These are phyloP conservation scores for Dryas integrifolia DNA, from an alignment of 331 rosid species.

Conservation along the genomic window DNA sequence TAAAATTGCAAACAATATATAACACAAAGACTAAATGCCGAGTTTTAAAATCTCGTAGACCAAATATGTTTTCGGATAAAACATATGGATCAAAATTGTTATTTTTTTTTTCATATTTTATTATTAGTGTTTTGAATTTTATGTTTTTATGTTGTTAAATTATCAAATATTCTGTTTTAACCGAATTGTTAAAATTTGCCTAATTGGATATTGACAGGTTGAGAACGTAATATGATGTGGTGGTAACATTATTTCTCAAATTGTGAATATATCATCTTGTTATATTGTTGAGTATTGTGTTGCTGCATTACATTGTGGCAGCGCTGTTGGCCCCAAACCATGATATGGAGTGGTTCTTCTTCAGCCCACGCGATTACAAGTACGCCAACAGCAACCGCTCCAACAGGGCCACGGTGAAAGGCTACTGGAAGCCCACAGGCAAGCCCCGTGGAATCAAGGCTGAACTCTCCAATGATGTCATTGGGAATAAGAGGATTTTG, in stretches of 20 bases:
- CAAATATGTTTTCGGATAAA: too few relatives aligned
- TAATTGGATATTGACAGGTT: neutral
- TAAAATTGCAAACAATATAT: too few relatives aligned
- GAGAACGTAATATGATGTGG: too few relatives aligned
- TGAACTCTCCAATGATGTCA: slow-evolving; percentile 18
- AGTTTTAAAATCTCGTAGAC: too few relatives aligned
- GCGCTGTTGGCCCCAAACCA: neutral
- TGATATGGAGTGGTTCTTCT: slow-evolving; percentile 37
- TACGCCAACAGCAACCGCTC: slow-evolving; percentile 23
- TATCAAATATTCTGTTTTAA: too few relatives aligned
- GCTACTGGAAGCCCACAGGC: slow-evolving; percentile 56
- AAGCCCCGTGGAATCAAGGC: slow-evolving; percentile 22
- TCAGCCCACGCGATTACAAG: slow-evolving; percentile 37
- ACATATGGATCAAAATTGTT: too few relatives aligned
- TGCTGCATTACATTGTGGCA: neutral
- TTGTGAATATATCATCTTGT: neutral
- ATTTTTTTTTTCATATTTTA: too few relatives aligned
- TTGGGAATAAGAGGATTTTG: slow-evolving; percentile 54
- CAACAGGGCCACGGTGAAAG: slow-evolving; percentile 43
- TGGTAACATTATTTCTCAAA: neutral
- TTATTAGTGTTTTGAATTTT: too few relatives aligned
- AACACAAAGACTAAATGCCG: too few relatives aligned
- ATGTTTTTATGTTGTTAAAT: too few relatives aligned
- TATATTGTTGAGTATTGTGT: neutral
- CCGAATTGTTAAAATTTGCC: too few relatives aligned